Percentiles rank a stretch among this genome's conserved stretches.
These are phyloP conservation scores for Lentinula raphanica DNA, from an alignment of 768 basidiomycete genomes.

Conservation along the genomic window DNA sequence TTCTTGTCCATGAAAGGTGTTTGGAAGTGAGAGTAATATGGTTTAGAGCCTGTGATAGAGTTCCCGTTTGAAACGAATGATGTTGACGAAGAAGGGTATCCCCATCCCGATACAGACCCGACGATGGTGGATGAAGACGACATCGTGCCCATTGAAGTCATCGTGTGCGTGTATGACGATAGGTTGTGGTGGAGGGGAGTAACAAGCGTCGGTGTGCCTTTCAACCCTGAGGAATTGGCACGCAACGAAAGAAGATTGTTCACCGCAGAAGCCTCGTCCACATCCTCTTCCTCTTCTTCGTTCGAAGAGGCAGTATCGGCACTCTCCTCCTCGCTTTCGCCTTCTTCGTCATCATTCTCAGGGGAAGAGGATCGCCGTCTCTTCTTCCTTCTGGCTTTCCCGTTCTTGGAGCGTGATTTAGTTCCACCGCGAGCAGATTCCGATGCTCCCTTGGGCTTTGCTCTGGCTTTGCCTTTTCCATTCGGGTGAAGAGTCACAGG, in stretches of 20 bases:
- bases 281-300: background rate
- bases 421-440: background rate
- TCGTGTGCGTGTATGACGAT: background rate
- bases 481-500: background rate
- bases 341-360: background rate
- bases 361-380: background rate
- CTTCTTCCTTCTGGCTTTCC: background rate
- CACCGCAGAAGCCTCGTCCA: background rate
- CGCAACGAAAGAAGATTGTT: constrained; percentile 2
- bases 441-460: background rate
- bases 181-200: background rate
- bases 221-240: background rate
- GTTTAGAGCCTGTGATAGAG: background rate
- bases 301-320: background rate
- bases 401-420: background rate
- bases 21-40: background rate
- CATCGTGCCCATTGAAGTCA: background rate
- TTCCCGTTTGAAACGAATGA: background rate
- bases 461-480: background rate
- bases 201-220: background rate
- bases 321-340: background rate
- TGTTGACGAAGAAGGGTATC: background rate
- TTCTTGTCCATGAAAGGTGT: background rate
- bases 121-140: background rate
- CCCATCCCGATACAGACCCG: background rate